Percentiles rank a stretch among this genome's conserved stretches.
These are phyloP conservation scores for Tulasnella sp. DNA, from an alignment of 768 basidiomycete genomes.

Conservation along the genomic window DNA sequence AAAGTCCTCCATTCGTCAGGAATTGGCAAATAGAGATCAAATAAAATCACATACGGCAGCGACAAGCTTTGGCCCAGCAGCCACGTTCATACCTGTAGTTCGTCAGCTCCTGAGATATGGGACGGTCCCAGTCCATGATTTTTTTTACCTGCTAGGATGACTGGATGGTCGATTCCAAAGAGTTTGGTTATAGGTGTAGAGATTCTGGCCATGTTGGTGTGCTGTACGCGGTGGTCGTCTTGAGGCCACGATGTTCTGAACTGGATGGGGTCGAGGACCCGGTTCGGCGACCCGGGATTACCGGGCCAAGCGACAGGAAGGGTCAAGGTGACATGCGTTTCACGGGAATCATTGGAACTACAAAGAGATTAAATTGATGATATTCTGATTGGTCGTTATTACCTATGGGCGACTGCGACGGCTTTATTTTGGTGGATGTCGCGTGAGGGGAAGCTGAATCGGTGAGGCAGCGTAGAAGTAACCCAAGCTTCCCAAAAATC, in stretches of 20 bases:
- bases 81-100: neutral
- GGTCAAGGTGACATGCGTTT: neutral
- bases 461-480: too few species aligned
- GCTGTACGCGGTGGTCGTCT: neutral
- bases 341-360: too few species aligned
- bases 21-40: neutral
- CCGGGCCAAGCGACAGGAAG: neutral
- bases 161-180: neutral
- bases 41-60: neutral
- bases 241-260: neutral
- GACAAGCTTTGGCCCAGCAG: conserved; percentile 12
- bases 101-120: neutral
- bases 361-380: too few species aligned
- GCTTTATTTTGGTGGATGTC: too few species aligned
- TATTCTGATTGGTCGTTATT: too few species aligned
- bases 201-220: neutral
- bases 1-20: neutral
- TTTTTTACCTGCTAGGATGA: neutral
- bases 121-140: neutral
- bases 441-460: too few species aligned
- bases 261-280: neutral
- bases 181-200: neutral
- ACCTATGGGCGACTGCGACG: too few species aligned
- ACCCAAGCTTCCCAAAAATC: too few species aligned
- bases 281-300: neutral